Base-by-base conservation (phyloP, 2,329 filamentous ascomycete species). In the Nemania sp. region DNA sequence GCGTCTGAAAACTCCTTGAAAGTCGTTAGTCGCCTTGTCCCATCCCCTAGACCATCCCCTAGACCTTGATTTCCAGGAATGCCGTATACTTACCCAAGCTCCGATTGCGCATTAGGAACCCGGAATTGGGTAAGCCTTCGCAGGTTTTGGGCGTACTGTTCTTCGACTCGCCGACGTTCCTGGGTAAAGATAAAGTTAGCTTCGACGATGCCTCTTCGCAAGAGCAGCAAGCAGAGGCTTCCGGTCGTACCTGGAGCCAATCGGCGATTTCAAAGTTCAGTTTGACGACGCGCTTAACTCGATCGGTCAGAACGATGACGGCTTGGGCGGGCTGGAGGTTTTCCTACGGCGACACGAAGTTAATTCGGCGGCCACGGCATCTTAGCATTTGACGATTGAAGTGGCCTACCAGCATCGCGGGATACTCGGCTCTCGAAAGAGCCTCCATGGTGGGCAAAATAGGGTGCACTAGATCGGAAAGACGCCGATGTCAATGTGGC, bases 111-210 rank as follows among this genome's bases (percentile, higher is more conserved):
- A 69, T 92, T 91, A 49, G 89, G 86, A 49, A 88, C 82, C 62
- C 84, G 86, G 69, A 86, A 86, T 66, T 86, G 82, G 56, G 88
- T 82, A 59, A 99, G 83, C 76, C 89, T 96, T 66, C 87, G 87
- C 64, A 99, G 77, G 37, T 88, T 86, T 65, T 86, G 79, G 41
- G 90, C 89, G 74, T 99, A 99, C 68, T 86, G 81, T 68, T 97
- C 93, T 74, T 99, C 94, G 59, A 97, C 81, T 66, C 86, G 89
- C 70, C 92, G 88, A 64, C 94, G 90, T 78, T 99, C 94, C 93
- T 97, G 28, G 8, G 28, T 11, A 31, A 14, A 71, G 49, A 5
- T 15, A 44, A 26, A 49, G 44, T 56, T 40, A 61, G 57, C 49
- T 33, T 39, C 28, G 41, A 26, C 26, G 19, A 30, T 14, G 12